Base-by-base conservation (phyloP, 2,329 filamentous ascomycete genomes). In the Hymenoscyphus scutula region DNA sequence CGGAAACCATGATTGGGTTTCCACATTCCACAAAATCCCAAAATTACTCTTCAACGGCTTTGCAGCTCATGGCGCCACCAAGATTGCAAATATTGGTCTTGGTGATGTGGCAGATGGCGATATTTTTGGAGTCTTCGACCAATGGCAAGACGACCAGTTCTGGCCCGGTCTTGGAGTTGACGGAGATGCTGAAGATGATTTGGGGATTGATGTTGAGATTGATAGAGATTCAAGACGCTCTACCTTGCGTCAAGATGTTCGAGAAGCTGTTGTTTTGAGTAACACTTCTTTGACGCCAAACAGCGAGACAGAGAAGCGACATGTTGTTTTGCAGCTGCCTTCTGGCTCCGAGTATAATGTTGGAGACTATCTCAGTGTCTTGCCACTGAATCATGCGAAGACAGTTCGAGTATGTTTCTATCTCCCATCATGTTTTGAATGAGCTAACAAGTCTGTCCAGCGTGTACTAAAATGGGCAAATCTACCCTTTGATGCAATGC, bases 11-110 rank as follows among this genome's bases (percentile, higher is more conserved):
- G 84, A 88, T 66, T 86, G 84, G 84, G 73, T 76, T 0, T 75
- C 79, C 37, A 91, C 89, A 0, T 91, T 87, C 74, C 87, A 91
- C 65, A 79, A 80, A 7, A 80, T 92, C 6, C 89, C 89, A 0
- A 89, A 79, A 32, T 76, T 86, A 0, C 78, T 91, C 1, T 82
- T 92, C 61, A 68, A 37, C 8, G 34, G 15, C 1, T 64, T 68
- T 51, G 60, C 56, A 17, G 27, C 58, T 13, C 23, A 51, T 27
- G 67, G 67, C 1, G 63, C 63, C 15, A 55, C 53, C 1, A 60
- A 54, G 55, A 61, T 70, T 23, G 60, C 59, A 7, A 59, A 64
- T 1, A 64, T 64, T n/a, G 67, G 67, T 10, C 37, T 63, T 17
- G 59, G 34, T 15, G 67, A 68, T 62, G 65, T 64, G 5, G 65